These are phyloP conservation scores for Eimeria necatrix DNA, from an alignment of 169 alveolate species.

Conservation along the genomic window DNA sequence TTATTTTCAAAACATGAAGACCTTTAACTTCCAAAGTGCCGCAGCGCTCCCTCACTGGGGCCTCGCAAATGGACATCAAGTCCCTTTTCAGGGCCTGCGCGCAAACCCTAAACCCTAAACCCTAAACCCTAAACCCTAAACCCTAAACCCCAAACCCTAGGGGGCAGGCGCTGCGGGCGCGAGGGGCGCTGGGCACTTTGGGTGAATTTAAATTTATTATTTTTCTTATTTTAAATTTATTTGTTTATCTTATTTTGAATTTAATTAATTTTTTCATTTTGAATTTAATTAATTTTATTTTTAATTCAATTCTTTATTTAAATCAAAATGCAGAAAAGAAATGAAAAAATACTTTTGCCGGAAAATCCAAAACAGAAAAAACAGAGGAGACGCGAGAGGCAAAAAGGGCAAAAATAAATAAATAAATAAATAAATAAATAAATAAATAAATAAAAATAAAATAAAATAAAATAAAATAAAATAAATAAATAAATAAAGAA, in stretches of 20 bases:
- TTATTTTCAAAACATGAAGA: neutral
- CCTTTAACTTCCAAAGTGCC: neutral
- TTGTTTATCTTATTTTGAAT: neutral
- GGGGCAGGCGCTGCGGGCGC: no score
- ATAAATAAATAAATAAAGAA: no score
- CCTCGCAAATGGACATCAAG: no score
- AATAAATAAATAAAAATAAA: no score
- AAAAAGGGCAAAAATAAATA: no score
- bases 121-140: conserved; percentile 24
- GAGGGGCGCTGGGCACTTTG: no score
- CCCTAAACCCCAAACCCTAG: conserved; percentile 34
- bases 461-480: no score
- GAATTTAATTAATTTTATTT: no score
- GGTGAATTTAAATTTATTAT: no score
- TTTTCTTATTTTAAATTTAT: neutral
- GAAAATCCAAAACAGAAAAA: neutral
- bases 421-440: no score
- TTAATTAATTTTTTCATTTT: neutral
- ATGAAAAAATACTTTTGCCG: neutral
- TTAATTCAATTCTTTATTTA: no score
- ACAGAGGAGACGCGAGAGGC: no score
- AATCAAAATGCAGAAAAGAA: neutral
- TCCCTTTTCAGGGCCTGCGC: neutral
- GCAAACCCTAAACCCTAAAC: conserved; percentile 23
- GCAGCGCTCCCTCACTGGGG: neutral